Conservation (phyloP, 2,329 filamentous ascomycete genomes). For the Curvularia verruculosa region DNA sequence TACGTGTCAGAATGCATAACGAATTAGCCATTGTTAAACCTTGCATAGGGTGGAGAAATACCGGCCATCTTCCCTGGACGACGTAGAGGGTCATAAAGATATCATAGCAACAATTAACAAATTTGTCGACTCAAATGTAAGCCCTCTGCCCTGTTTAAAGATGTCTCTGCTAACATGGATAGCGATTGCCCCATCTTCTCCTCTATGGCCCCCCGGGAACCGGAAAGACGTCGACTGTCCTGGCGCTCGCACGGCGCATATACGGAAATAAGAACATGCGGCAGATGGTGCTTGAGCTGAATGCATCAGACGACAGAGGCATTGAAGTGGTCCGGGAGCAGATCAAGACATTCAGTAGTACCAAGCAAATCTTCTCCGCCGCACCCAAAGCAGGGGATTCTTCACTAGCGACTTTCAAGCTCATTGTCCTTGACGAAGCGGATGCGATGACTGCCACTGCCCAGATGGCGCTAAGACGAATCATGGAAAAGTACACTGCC, state of each 20-base stretch:
- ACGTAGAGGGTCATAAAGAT: constrained; percentile 96
- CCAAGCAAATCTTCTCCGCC: constrained; percentile 93
- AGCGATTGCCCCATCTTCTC: constrained; percentile 89
- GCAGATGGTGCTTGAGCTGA: constrained; percentile 98
- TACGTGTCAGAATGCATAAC: constrained; percentile 47
- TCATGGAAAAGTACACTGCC: constrained; percentile 99
- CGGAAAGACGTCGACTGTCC: constrained; percentile 95
- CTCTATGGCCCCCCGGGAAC: constrained; percentile 97
- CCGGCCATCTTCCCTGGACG: constrained; percentile 82
- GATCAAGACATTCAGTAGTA: constrained; percentile 98
- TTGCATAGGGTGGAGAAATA: constrained; percentile 89
- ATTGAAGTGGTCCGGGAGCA: constrained; percentile 96
- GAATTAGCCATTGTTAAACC: constrained; percentile 4
- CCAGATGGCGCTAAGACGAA: constrained; percentile 93
- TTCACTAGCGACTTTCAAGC: constrained; percentile 78
- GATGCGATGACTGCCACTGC: constrained; percentile 99
- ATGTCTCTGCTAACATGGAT: constrained; percentile 14
- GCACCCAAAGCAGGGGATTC: constrained; percentile 57
- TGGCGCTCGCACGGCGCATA: constrained; percentile 90
- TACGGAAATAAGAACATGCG: constrained; percentile 92
- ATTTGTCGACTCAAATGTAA: constrained; percentile 87
- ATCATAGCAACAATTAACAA: constrained; percentile 98
- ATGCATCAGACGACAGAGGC: constrained; percentile 94
- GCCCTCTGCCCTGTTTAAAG: constrained; percentile 4
- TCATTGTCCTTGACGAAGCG: constrained; percentile 98